Conservation (phyloP, 768 basidiomycete genomes). For the Kondoa malvinella region DNA sequence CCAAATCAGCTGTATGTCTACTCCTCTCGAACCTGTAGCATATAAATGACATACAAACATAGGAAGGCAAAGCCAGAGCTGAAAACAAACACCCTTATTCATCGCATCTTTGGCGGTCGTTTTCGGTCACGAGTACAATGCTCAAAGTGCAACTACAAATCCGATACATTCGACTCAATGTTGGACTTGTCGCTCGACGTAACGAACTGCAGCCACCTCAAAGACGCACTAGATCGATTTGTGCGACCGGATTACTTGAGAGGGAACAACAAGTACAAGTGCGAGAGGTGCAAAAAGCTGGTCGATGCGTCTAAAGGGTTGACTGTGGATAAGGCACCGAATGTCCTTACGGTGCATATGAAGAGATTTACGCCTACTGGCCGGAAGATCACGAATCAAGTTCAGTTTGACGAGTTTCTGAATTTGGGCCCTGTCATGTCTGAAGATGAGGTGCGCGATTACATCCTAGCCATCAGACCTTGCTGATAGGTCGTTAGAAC, state of each 20-base stretch:
- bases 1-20: neutral
- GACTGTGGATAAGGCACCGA: conserved; percentile 69
- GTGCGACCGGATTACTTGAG: conserved; percentile 63
- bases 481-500: neutral
- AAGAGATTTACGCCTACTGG: conserved; percentile 80
- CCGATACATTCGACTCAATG: conserved; percentile 90
- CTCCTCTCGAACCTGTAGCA: conserved; percentile 4
- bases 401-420: conserved; percentile 63
- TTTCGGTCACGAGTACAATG: conserved; percentile 83
- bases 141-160: conserved; percentile 59
- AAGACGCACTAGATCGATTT: conserved; percentile 61
- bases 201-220: conserved; percentile 43
- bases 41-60: neutral
- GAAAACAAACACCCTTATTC: conserved; percentile 75
- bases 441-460: conserved; percentile 37
- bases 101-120: conserved; percentile 81
- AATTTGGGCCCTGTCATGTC: conserved; percentile 67
- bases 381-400: conserved; percentile 57
- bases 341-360: conserved; percentile 75
- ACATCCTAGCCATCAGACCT: conserved; percentile 5
- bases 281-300: conserved; percentile 92
- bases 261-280: conserved; percentile 91
- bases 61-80: conserved; percentile 28
- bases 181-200: conserved; percentile 89
- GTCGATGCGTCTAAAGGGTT: conserved; percentile 83